Evolutionary conservation across 2,329 filamentous ascomycete genomes (phyloP).

Genomic region (Mycosphaerelloides madeirae): DNA sequence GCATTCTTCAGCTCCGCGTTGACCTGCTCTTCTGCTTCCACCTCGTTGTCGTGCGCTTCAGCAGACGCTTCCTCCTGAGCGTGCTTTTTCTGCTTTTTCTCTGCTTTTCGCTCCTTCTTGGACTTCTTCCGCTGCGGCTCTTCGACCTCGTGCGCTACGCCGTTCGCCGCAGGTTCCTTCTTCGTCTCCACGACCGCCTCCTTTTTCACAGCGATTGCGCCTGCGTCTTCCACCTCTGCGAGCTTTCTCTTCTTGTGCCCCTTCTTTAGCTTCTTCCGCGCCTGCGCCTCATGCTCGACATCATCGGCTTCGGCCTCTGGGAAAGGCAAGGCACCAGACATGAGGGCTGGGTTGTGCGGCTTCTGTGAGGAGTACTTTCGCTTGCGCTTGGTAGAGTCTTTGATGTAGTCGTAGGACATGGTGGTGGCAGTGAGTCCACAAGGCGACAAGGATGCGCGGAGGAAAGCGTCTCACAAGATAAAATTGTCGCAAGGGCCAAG

Average conservation of each 20-base stretch:
- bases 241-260: constrained; percentile 31
- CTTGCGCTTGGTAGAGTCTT: constrained; percentile 23
- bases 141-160: constrained; percentile 16
- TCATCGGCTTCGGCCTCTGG: constrained; percentile 24
- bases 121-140: constrained; percentile 22
- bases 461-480: not conserved
- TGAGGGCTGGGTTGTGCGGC: constrained; percentile 26
- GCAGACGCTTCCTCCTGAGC: constrained; percentile 4
- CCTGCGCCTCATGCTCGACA: constrained; percentile 14
- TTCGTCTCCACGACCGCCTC: constrained; percentile 4
- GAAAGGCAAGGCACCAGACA: constrained; percentile 31
- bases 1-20: constrained; percentile 28
- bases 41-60: constrained; percentile 17
- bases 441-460: not conserved
- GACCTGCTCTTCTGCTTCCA: constrained; percentile 24
- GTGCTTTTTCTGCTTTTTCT: constrained; percentile 13
- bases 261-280: constrained; percentile 28
- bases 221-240: constrained; percentile 12
- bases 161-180: constrained; percentile 11
- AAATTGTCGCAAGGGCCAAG: not conserved
- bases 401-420: constrained; percentile 27
- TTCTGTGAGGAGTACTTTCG: constrained; percentile 18
- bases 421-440: not conserved
- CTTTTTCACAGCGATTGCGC: constrained; percentile 4
- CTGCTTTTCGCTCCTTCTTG: constrained; percentile 21